Base-by-base conservation (phyloP, 2,329 filamentous ascomycete genomes). In the Paecilomyces formosus region DNA sequence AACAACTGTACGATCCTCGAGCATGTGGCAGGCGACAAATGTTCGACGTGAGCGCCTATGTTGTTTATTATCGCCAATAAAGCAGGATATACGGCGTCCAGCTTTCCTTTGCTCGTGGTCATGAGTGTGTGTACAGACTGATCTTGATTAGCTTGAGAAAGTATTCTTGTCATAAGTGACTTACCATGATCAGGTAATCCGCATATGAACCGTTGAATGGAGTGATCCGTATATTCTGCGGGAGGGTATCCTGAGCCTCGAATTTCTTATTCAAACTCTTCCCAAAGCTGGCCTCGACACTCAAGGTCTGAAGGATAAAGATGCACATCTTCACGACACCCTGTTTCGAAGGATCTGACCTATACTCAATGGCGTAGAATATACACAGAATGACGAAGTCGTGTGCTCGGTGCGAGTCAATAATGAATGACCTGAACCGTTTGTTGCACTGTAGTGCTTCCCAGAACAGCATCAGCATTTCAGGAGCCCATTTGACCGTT, bases 401-500 rank as follows among this genome's bases (percentile, higher is more conserved):
- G 68, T 97, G 90, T 0, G 90, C 90, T 57, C 93, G 83, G 69
- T 94, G 91, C 0, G 94, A 97, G 66, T 99, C 94, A 62, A 97
- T 93, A 68, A 99, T 94, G 74, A 97, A 99, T 1, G 92, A 91
- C 31, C 94, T 84, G 76, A 99, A 99, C 60, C 93, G 85, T 76
- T 96, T 97, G 76, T 99, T 99, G 81, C 93, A 97, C 74, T 99
- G 94, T 3, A 94, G 85, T 39, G 91, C 86, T 77, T 99, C 94
- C 94, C 94, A 99, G 70, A 97, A 97, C 1, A 99, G 81, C 83
- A 97, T 94, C 57, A 97, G 87, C 78, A 95, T 95, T 74, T 99
- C 94, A 1, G 94, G 92, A 0, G 92, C 91, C 82, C 93, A 96
- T 69, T 90, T 90, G 56, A 90, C 80, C 0, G 88, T 84, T 54